Conservation (phyloP, 257 asterid genomes). For the Gentiana straminea region DNA sequence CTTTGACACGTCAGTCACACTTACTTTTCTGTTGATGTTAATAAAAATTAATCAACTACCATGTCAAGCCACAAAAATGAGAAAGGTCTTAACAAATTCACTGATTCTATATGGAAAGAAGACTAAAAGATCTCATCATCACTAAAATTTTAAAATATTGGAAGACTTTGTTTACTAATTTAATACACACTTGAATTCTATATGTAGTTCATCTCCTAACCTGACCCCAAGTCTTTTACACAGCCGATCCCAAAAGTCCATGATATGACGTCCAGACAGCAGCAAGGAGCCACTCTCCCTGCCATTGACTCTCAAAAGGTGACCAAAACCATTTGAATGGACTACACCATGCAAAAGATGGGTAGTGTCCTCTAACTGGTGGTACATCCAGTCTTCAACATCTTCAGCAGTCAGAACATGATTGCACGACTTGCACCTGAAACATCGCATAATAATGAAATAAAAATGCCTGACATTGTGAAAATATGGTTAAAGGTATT, state of each 20-base stretch:
- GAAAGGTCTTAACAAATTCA: background rate
- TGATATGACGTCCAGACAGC: conserved; percentile 68
- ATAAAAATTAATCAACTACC: background rate
- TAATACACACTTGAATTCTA: background rate
- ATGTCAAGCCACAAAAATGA: background rate
- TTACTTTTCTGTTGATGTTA: conserved; percentile 47
- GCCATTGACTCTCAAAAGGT: conserved; percentile 92
- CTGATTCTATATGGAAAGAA: too few species aligned
- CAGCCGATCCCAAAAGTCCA: conserved; percentile 90
- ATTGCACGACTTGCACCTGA: conserved; percentile 81
- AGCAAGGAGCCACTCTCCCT: conserved; percentile 91
- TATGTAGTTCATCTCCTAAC: conserved; percentile 22
- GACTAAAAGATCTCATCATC: background rate
- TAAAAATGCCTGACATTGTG: too few species aligned
- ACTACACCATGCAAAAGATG: conserved; percentile 84
- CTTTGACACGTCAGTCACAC: conserved; percentile 97
- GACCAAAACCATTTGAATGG: conserved; percentile 87
- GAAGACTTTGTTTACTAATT: too few species aligned
- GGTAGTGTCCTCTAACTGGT: conserved; percentile 75
- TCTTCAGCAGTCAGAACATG: conserved; percentile 77
- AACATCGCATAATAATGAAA: too few species aligned
- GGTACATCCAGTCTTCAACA: conserved; percentile 89
- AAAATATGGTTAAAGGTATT: too few species aligned
- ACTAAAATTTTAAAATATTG: too few species aligned
- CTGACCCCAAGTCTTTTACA: conserved; percentile 74